Evolutionary conservation across 768 basidiomycete species (phyloP), one percentile per base, ranked within the genome.

Genomic region (Clitopilus passeckerianus): DNA sequence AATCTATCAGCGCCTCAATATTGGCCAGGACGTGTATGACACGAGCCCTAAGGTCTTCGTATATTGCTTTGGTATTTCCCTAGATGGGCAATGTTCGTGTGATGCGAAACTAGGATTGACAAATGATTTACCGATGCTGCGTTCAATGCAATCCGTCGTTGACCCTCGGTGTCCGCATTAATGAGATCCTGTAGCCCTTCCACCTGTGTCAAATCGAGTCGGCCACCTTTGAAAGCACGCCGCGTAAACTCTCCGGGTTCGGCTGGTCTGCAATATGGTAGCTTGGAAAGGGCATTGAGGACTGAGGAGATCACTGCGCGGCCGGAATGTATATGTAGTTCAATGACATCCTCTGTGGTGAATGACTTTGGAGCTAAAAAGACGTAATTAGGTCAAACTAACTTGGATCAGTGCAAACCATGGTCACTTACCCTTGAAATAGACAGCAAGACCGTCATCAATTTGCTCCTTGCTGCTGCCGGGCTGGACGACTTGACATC

Each of bases 1-100:
- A 97, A 70, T 96, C 94, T 57, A 97, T 95, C 18, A 95, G 73
- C 0, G 94, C 95, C 71, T 97, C 95, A 4, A 93, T 77, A 61
- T 86, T 80, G 10, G 94, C 86, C 20, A 93, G 81, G 54, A 87
- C 89, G 27, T 82, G 77, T 22, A 96, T 82, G 16, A 92, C 86
- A 12, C 84, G 80, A 6, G 71, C 70, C 57, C 94, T 77, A 54
- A 96, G 71, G 5, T 79, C 67, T 53, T 91, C 86, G 61, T 89
- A 89, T 54, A 80, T 80, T 9, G 75, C 74, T 54, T 83, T 77
- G 30, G 83, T 79, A 16, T 74, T 68, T 35, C 94, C 94, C 91
- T 95, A 56, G 16, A 46, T 16, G 20, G 3, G 18, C 12, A 35
- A 35, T 12, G 44, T 59, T 23, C 57, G 34, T 16, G 35, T 34